Evolutionary conservation across 306 rosid species (phyloP).

Genomic region (Parietaria judaica): DNA sequence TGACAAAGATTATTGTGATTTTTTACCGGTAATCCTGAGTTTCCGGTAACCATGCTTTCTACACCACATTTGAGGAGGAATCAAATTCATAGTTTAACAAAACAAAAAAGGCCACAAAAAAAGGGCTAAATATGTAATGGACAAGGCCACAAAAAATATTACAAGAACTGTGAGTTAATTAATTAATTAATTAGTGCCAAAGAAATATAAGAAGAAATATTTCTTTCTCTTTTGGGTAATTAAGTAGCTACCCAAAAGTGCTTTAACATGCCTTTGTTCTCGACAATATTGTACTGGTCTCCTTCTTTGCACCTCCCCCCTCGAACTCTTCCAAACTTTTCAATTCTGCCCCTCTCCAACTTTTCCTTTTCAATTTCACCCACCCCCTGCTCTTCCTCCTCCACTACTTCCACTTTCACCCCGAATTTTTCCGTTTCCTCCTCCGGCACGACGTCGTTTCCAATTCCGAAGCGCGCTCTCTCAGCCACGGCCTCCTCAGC

Average conservation of each 20-base stretch:
- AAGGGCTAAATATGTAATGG: constrained; percentile 3
- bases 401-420: constrained; percentile 14
- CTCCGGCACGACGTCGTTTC: constrained; percentile 6
- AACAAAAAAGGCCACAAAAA: background rate
- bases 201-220: constrained; percentile 15
- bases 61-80: too few relatives aligned
- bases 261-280: constrained; percentile 26
- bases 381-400: constrained; percentile 10
- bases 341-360: constrained; percentile 35
- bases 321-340: constrained; percentile 32
- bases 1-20: too few relatives aligned
- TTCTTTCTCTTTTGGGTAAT: background rate
- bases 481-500: constrained; percentile 10
- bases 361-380: constrained; percentile 11
- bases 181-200: background rate
- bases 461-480: background rate
- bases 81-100: too few relatives aligned
- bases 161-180: constrained; percentile 1
- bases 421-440: constrained; percentile 9
- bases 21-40: too few relatives aligned
- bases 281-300: constrained; percentile 25
- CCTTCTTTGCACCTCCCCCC: constrained; percentile 48
- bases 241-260: constrained; percentile 51
- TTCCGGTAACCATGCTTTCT: too few relatives aligned
- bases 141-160: constrained; percentile 23